These are phyloP conservation scores for Blastobotrys mokoenaii DNA, from an alignment of 805 yeast species.

Conservation along the genomic window DNA sequence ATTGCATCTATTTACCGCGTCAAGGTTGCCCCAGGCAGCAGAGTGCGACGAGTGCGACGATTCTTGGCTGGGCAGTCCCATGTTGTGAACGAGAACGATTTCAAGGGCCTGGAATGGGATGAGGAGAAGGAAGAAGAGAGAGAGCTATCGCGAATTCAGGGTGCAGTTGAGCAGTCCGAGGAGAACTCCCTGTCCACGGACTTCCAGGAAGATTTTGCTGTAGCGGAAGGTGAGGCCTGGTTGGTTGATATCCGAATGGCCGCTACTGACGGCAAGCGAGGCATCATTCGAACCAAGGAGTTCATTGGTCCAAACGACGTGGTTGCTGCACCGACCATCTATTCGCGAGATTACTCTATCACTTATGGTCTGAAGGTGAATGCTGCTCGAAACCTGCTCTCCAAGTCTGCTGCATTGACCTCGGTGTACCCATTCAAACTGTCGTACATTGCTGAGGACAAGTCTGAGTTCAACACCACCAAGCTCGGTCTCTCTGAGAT, in stretches of 20 bases:
- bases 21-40: constrained; percentile 83
- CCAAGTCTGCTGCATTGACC: constrained; percentile 58
- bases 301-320: constrained; percentile 22
- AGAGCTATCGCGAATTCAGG: constrained; percentile 11
- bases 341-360: constrained; percentile 80
- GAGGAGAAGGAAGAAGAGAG: constrained; percentile 16
- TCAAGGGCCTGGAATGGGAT: constrained; percentile 66
- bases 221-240: constrained; percentile 79
- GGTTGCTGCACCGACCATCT: constrained; percentile 42
- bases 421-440: constrained; percentile 92
- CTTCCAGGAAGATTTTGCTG: constrained; percentile 43
- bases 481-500: constrained; percentile 77
- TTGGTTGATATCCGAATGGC: constrained; percentile 76
- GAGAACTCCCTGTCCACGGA: constrained; percentile 29
- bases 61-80: constrained; percentile 95
- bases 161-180: constrained; percentile 9
- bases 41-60: constrained; percentile 84
- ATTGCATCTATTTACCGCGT: constrained; percentile 80
- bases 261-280: constrained; percentile 40
- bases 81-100: constrained; percentile 85
- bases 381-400: constrained; percentile 62
- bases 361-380: constrained; percentile 67
- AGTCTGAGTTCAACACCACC: constrained; percentile 49
- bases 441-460: constrained; percentile 52
- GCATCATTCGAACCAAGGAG: constrained; percentile 21